Evolutionary conservation across 1,139 yeast genomes (phyloP).

Genomic region (Petasospora rhodanensis): DNA sequence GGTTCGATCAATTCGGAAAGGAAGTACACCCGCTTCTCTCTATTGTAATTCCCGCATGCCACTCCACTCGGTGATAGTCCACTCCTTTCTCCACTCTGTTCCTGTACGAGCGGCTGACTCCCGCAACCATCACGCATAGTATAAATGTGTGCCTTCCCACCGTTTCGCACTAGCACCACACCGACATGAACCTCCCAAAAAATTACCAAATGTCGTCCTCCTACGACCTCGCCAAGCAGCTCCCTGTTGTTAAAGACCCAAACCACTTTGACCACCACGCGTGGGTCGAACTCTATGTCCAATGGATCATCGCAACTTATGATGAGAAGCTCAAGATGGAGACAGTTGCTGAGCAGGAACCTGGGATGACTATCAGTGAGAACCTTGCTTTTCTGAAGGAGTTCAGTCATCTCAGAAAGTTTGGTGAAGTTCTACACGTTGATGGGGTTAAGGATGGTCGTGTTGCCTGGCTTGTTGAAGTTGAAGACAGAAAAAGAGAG

Average conservation of each 20-base stretch:
- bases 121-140: too few relatives aligned
- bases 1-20: too few relatives aligned
- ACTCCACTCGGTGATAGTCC: too few relatives aligned
- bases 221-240: constrained; percentile 1
- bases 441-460: constrained; percentile 9
- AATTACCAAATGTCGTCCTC: too few relatives aligned
- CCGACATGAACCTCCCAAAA: too few relatives aligned
- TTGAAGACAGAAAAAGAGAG: constrained; percentile 18
- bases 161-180: too few relatives aligned
- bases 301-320: constrained; percentile 2
- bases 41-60: too few relatives aligned
- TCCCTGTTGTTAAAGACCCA: constrained; percentile 1
- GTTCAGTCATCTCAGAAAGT: constrained; percentile 2
- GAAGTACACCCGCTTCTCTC: too few relatives aligned
- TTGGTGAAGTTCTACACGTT: constrained; percentile 6
- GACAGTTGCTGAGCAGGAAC: constrained; percentile 4
- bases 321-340: constrained; percentile 2
- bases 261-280: constrained; percentile 5
- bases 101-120: too few relatives aligned
- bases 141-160: too few relatives aligned
- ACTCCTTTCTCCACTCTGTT: too few relatives aligned
- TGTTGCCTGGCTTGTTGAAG: constrained; percentile 27
- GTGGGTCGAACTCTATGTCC: constrained; percentile 2
- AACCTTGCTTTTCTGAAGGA: constrained; percentile 2
- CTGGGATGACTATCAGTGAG: constrained; percentile 4